Evolutionary conservation across 139 green algal genomes (phyloP).

Genomic region (Spirogloea muscicola): DNA sequence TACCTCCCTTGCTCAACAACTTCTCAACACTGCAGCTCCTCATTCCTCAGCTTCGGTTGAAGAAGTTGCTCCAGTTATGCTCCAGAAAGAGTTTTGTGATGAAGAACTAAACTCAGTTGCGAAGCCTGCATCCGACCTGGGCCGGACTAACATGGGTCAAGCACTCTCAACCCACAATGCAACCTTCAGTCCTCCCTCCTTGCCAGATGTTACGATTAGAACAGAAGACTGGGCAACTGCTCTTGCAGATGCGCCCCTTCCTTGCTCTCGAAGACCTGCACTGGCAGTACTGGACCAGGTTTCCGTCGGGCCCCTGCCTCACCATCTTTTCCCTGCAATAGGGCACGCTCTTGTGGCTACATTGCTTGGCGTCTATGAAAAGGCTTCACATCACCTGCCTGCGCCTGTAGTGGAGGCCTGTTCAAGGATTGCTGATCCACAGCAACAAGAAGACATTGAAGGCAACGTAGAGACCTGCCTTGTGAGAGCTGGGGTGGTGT

Average conservation of each 20-base stretch:
- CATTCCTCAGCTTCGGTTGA: too few relatives aligned
- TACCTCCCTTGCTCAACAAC: too few relatives aligned
- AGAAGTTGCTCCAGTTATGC: background rate
- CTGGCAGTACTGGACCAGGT: background rate
- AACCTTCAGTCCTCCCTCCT: background rate
- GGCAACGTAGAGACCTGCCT: too few relatives aligned
- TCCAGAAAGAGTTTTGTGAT: background rate
- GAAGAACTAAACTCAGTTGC: background rate
- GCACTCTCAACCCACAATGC: background rate
- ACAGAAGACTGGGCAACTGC: slow-evolving; percentile 26
- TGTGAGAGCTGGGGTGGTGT: too few relatives aligned
- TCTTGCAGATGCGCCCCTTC: background rate
- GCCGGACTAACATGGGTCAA: slow-evolving; percentile 1
- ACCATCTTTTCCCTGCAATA: too few relatives aligned
- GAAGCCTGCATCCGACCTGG: background rate
- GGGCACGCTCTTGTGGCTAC: too few relatives aligned
- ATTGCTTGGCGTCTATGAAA: too few relatives aligned
- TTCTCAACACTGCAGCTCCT: too few relatives aligned
- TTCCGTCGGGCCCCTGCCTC: slow-evolving; percentile 2
- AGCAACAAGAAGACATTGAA: too few relatives aligned
- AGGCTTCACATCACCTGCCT: too few relatives aligned
- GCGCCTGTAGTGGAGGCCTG: too few relatives aligned
- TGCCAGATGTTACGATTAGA: slow-evolving; percentile 8
- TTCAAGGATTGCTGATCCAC: too few relatives aligned
- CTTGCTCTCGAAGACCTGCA: slow-evolving; percentile 23